These are phyloP conservation scores for Xylaria castorea DNA, from an alignment of 495 filamentous ascomycete species.

Conservation along the genomic window DNA sequence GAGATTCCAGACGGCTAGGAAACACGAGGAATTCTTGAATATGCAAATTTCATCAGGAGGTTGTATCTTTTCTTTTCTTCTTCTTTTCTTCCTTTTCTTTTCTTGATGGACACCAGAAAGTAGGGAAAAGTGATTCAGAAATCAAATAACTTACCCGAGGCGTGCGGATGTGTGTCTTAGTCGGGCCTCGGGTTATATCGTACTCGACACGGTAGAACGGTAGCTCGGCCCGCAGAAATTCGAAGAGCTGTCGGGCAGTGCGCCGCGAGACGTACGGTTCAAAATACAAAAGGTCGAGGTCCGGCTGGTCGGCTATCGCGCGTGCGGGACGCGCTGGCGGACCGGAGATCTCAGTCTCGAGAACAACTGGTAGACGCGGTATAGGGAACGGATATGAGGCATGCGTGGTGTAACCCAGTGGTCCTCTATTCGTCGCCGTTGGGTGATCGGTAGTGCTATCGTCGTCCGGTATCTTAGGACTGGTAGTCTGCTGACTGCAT, in stretches of 20 bases:
- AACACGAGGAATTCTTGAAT: no score
- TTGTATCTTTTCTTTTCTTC: not conserved
- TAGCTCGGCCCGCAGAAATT: conserved; percentile 65
- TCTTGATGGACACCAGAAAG: not conserved
- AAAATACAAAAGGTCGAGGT: conserved; percentile 73
- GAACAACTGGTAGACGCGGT: conserved; percentile 55
- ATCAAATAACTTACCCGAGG: conserved; percentile 46
- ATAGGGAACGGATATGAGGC: conserved; percentile 69
- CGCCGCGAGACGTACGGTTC: conserved; percentile 64
- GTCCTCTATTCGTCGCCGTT: not conserved
- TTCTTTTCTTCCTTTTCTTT: not conserved
- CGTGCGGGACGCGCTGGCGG: conserved; percentile 47
- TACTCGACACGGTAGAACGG: conserved; percentile 79
- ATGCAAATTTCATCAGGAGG: no score
- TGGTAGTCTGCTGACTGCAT: not conserved
- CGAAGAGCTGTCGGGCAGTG: conserved; percentile 62
- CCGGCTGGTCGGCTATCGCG: conserved; percentile 63
- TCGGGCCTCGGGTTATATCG: conserved; percentile 63
- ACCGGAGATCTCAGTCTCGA: conserved; percentile 33
- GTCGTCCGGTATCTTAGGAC: not conserved
- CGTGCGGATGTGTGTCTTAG: conserved; percentile 67
- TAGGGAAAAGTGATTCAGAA: not conserved
- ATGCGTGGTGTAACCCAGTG: conserved; percentile 49
- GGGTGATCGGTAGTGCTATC: not conserved
- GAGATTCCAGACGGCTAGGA: no score